Base-by-base conservation (phyloP, 805 yeast genomes). In the Spathaspora girioi region DNA sequence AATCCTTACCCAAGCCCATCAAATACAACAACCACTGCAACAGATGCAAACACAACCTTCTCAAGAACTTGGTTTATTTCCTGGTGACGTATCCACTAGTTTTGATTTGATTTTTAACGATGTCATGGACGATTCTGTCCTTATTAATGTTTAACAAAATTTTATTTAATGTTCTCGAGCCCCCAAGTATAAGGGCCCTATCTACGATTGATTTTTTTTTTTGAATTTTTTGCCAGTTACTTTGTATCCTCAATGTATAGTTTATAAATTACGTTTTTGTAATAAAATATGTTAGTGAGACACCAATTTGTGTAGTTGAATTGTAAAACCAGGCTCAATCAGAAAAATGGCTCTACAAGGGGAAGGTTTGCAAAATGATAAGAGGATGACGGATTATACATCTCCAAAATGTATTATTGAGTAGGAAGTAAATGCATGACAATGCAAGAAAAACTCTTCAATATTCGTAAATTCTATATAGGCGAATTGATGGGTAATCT, bases 31-130 rank as follows among this genome's bases (percentile, higher is more conserved):
- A 27, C 47, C 29, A 15, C 40, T 18, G 23, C 47, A 45, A 45
- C 14, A 42, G n/a, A 8, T n/a, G 45, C 32, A 42, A 18, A n/a
- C 15, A 23, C 40, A 45, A 35, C 40, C 27, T 35, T 9, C 43
- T 27, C 27, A 40, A 23, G 48, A 46, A 20, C 48, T 46, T 40
- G 43, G 43, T 19, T 46, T 46, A 23, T 46, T 46, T 42, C 26
- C 50, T 29, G 58, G 46, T 40, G 57, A 56, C 48, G 47, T 49
- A 26, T 42, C 58, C 29, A 47, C 44, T 42, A 31, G 55, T 35
- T 64, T 62, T 52, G 65, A 66, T 48, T 51, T 60, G 48, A 57
- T 66, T 14, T 66, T 66, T 50, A 64, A 66, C 45, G 69, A 65
- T 23, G 67, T 61, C 27, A 59, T 64, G 57, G 66, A 64, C 40